These are phyloP conservation scores for Penicillium paradoxum DNA, from an alignment of 495 filamentous ascomycete genomes.

Conservation along the genomic window DNA sequence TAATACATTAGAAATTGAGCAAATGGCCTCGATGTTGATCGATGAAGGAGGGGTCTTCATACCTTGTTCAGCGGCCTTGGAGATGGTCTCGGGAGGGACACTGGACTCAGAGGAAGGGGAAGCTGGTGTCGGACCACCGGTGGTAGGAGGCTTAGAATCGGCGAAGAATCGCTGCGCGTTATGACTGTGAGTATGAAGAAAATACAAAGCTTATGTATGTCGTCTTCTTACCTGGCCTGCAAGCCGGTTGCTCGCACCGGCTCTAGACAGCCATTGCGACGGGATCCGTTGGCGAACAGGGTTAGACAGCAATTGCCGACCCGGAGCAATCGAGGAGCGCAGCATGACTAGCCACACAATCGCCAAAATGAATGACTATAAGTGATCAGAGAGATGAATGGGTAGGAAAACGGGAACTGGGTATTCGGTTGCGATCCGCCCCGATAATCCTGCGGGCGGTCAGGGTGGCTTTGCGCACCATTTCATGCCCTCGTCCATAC, in stretches of 20 bases:
- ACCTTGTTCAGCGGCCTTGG: conserved; percentile 50
- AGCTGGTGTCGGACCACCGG: conserved; percentile 34
- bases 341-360: conserved; percentile 48
- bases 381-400: conserved; percentile 29
- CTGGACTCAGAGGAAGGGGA: conserved; percentile 48
- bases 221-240: conserved; percentile 40
- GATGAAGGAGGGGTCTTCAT: conserved; percentile 25
- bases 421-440: conserved; percentile 42
- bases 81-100: conserved; percentile 57
- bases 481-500: neutral
- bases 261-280: conserved; percentile 44
- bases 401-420: conserved; percentile 34
- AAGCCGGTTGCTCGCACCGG: conserved; percentile 40
- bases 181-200: conserved; percentile 6
- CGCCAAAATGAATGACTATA: conserved; percentile 27
- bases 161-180: conserved; percentile 40
- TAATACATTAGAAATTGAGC: conserved; percentile 11
- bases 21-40: conserved; percentile 6
- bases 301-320: conserved; percentile 41
- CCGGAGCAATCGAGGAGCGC: conserved; percentile 44
- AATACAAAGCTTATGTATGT: conserved; percentile 6
- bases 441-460: conserved; percentile 40
- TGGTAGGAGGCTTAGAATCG: conserved; percentile 34
- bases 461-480: conserved; percentile 17
- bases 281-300: conserved; percentile 41